A percentile compares a stretch with the other conserved stretches of the same genome.
phyloP scores from a whole-genome alignment of 441 rosid species.

The Viola pubescens region DNA sequence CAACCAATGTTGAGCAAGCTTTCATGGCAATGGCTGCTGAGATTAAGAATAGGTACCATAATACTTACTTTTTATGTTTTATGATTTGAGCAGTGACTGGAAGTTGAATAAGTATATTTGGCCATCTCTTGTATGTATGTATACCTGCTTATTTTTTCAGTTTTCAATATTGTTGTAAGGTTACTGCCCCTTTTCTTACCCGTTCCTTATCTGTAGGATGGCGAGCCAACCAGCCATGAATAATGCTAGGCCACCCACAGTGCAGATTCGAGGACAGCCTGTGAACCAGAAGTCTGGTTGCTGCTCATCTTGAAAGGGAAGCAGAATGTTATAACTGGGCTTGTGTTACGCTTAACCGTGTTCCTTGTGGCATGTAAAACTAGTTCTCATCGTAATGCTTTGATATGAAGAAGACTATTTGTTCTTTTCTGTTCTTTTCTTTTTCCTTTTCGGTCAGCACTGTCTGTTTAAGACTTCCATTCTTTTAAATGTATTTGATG shows the following conservation, averaged over 20 bases:
- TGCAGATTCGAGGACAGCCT: conserved; percentile 84
- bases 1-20: conserved; percentile 72
- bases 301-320: conserved; percentile 55
- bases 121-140: too few species aligned
- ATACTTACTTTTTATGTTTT: background rate
- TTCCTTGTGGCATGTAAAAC: conserved; percentile 42
- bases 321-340: conserved; percentile 4
- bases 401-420: conserved; percentile 16
- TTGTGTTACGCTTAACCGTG: conserved; percentile 13
- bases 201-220: conserved; percentile 38
- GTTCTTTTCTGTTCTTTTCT: conserved; percentile 18
- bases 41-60: conserved; percentile 54
- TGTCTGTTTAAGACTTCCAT: conserved; percentile 25
- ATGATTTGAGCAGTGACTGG: too few species aligned
- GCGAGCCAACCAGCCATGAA: conserved; percentile 87
- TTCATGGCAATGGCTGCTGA: conserved; percentile 81
- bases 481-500: conserved; percentile 44
- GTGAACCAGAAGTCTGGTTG: conserved; percentile 85
- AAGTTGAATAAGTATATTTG: too few species aligned
- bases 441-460: conserved; percentile 15
- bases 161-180: too few species aligned
- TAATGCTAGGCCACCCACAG: conserved; percentile 73
- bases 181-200: background rate
- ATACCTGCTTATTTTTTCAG: too few species aligned
- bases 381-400: conserved; percentile 25